Conservation (phyloP, 345 rosid genomes). For the Combretum micranthum region DNA sequence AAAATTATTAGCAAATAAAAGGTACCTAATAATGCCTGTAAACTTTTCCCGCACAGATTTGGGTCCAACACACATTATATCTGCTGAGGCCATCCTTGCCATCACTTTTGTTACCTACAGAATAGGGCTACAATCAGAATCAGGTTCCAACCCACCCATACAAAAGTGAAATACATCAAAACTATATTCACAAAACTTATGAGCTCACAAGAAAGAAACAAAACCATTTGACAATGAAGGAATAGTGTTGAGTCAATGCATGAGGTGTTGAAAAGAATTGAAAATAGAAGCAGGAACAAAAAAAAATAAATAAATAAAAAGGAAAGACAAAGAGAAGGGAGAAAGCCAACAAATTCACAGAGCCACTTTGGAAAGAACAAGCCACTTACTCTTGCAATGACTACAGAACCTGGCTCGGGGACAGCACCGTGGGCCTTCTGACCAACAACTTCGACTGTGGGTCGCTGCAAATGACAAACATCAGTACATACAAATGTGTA, state of each 20-base stretch:
- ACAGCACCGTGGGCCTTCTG: constrained; percentile 80
- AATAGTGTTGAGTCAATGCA: not conserved
- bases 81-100: constrained; percentile 67
- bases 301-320: no score
- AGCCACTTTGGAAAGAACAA: not conserved
- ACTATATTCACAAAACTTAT: not conserved
- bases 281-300: no score
- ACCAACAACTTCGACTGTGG: constrained; percentile 70
- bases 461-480: constrained; percentile 36
- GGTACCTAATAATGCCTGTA: constrained; percentile 69
- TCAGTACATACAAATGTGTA: not conserved
- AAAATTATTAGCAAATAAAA: no score
- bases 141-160: no score
- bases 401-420: constrained; percentile 80
- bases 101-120: constrained; percentile 77
- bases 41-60: constrained; percentile 78
- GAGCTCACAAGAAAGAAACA: not conserved
- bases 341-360: not conserved
- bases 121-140: not conserved
- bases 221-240: not conserved
- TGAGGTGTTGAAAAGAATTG: no score
- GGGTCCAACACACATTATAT: constrained; percentile 81
- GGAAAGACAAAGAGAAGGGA: no score
- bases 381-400: constrained; percentile 63
- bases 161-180: not conserved